Base-by-base conservation (phyloP, 768 basidiomycete genomes). In the Boletellus sp. region DNA sequence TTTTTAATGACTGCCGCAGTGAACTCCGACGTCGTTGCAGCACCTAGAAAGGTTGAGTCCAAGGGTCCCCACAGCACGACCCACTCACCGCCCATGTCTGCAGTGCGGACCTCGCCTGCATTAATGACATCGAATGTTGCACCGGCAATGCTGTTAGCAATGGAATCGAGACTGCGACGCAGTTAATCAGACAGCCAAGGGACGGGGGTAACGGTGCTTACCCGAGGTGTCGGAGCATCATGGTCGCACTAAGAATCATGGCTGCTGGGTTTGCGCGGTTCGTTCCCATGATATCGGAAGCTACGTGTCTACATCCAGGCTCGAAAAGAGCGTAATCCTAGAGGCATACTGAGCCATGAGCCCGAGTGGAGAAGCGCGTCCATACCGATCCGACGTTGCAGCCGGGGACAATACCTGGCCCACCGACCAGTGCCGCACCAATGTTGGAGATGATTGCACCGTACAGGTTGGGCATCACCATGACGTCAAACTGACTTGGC, bases 391-490 rank as follows among this genome's bases (percentile, higher is more conserved):
- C 96, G 60, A 99, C 87, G 70, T 98, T 98, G 76, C 94, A 95
- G 16, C 96, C 96, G 9, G 96, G 94, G 20, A 98, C 95, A 60
- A 98, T 84, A 64, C 96, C 96, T 34, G 95, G 96, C 35, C 96
- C 96, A 64, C 96, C 96, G 35, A 99, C 95, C 19, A 99, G 87
- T 19, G 95, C 96, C 52, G 96, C 94, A 61, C 96, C 95, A 55
- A 99, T 97, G 78, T 99, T 97, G 57, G 91, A 94, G 52, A 94
- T 87, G 62, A 98, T 98, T 58, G 92, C 94, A 51, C 95, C 95
- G 72, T 98, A 98, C 69, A 90, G 68, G 72, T 95, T 94, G 48
- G 92, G 94, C 91, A 95, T 96, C 65, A 98, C 96, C 94, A 99
- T 96, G 53, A 98, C 95, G 64, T 99, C 96, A 64, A 99, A 99